Conservation (phyloP, 2,329 filamentous ascomycete species). For the Scolecobasidium constrictum region DNA sequence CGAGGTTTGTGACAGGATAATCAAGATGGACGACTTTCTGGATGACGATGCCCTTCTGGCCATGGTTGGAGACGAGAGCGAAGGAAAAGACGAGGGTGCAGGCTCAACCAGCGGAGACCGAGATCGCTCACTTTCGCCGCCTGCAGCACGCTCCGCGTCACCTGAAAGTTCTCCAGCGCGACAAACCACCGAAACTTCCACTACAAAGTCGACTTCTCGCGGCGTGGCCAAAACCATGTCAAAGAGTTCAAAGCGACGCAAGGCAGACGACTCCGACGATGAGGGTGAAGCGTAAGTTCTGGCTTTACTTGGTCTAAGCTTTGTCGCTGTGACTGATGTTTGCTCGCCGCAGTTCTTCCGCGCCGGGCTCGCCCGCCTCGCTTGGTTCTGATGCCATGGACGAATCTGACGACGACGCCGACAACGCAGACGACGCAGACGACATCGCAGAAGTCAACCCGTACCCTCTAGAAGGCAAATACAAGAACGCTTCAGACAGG, state of each 20-base stretch:
- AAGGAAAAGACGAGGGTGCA: conserved; percentile 35
- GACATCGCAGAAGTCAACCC: conserved; percentile 52
- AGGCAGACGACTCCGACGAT: conserved; percentile 54
- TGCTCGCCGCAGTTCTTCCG: conserved; percentile 49
- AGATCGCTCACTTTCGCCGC: conserved; percentile 44
- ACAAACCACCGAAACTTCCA: conserved; percentile 6
- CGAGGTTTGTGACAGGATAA: no score
- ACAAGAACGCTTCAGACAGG: conserved; percentile 45
- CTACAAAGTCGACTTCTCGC: conserved; percentile 21
- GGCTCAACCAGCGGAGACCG: conserved; percentile 42
- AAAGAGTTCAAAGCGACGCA: conserved; percentile 35
- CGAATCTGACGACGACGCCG: conserved; percentile 50
- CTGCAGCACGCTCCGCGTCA: conserved; percentile 22
- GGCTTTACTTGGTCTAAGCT: conserved; percentile 11
- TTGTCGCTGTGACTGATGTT: conserved; percentile 3
- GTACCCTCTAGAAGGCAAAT: conserved; percentile 82
- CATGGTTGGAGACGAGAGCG: conserved; percentile 67
- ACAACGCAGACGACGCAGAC: conserved; percentile 30
- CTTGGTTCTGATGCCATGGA: conserved; percentile 81
- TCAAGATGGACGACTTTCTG: conserved; percentile 6
- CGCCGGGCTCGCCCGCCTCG: conserved; percentile 60
- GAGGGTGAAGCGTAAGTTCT: conserved; percentile 73
- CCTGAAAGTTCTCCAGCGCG: conserved; percentile 6
- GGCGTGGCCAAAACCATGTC: conserved; percentile 38
- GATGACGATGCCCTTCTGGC: conserved; percentile 82